phyloP scores from a whole-genome alignment of 352 stramenopile species.

The Nothophytophthora sp. region DNA sequence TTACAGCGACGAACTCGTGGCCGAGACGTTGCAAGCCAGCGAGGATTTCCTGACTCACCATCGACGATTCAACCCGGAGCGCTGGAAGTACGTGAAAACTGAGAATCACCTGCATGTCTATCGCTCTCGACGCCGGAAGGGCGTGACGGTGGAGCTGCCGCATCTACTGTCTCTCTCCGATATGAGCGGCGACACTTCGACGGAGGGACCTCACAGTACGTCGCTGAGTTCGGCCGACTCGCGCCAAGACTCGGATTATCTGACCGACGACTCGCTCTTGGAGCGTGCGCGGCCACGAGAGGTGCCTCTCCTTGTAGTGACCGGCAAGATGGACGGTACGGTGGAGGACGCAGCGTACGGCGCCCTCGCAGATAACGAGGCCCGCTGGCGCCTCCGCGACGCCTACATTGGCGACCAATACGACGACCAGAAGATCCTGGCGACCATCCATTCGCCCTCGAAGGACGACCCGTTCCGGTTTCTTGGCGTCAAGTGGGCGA shows the following conservation, averaged over 20 bases:
- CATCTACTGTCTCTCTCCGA: too few relatives aligned
- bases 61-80: constrained; percentile 28
- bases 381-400: constrained; percentile 30
- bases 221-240: background rate
- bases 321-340: constrained; percentile 31
- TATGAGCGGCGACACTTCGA: too few relatives aligned
- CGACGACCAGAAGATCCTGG: constrained; percentile 35
- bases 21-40: constrained; percentile 55
- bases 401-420: constrained; percentile 39
- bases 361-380: constrained; percentile 26
- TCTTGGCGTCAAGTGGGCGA: constrained; percentile 40
- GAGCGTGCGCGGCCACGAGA: constrained; percentile 23
- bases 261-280: constrained; percentile 33
- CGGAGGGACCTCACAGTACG: background rate
- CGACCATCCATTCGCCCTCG: constrained; percentile 29
- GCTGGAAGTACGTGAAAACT: constrained; percentile 59
- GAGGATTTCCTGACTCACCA: constrained; percentile 46
- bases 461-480: constrained; percentile 46
- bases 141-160: too few relatives aligned
- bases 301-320: constrained; percentile 32
- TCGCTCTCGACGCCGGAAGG: constrained; percentile 35
- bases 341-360: constrained; percentile 39
- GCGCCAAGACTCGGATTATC: constrained; percentile 36
- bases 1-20: constrained; percentile 58
- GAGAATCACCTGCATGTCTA: constrained; percentile 65